Percentiles rank a stretch among this genome's conserved stretches.
Conservation (phyloP, 805 yeast species). For the Saccharomycopsis guyanensis region DNA sequence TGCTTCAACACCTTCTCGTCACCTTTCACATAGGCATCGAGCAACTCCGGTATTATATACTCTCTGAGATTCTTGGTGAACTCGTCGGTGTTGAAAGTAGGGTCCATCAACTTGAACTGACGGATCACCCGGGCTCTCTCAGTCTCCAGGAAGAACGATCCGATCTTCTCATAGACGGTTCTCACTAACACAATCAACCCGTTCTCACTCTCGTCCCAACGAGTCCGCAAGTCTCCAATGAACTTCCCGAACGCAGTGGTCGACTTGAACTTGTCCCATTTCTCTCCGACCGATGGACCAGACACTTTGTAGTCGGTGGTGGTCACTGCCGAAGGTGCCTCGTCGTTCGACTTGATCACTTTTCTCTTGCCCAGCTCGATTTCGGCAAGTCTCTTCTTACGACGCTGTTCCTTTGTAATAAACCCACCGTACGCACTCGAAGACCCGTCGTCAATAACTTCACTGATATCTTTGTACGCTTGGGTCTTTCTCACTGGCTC, state of each 20-base stretch:
- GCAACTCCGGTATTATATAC: constrained; percentile 87
- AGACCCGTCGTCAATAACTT: constrained; percentile 88
- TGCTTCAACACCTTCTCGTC: constrained; percentile 73
- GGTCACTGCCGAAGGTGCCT: constrained; percentile 76
- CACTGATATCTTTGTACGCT: constrained; percentile 80
- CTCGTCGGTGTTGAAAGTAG: constrained; percentile 69
- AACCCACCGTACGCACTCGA: constrained; percentile 88
- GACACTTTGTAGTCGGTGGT: constrained; percentile 73
- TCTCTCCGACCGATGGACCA: constrained; percentile 59
- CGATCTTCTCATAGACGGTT: constrained; percentile 69
- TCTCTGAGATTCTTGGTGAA: constrained; percentile 82
- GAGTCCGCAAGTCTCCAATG: constrained; percentile 51
- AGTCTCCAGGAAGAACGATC: constrained; percentile 91
- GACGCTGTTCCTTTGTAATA: constrained; percentile 76
- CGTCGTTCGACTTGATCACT: constrained; percentile 66
- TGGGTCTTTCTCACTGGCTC: constrained; percentile 92
- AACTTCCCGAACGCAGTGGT: constrained; percentile 64
- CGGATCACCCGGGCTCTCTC: constrained; percentile 90
- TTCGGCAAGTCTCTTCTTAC: constrained; percentile 57
- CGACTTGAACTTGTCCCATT: constrained; percentile 58
- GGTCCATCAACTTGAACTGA: constrained; percentile 83
- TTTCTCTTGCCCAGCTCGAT: constrained; percentile 51
- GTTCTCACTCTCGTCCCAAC: constrained; percentile 91
- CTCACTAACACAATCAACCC: constrained; percentile 78
- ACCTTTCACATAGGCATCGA: constrained; percentile 92